Conservation (phyloP, 2,329 filamentous ascomycete genomes). For the Colletotrichum sublineola region DNA sequence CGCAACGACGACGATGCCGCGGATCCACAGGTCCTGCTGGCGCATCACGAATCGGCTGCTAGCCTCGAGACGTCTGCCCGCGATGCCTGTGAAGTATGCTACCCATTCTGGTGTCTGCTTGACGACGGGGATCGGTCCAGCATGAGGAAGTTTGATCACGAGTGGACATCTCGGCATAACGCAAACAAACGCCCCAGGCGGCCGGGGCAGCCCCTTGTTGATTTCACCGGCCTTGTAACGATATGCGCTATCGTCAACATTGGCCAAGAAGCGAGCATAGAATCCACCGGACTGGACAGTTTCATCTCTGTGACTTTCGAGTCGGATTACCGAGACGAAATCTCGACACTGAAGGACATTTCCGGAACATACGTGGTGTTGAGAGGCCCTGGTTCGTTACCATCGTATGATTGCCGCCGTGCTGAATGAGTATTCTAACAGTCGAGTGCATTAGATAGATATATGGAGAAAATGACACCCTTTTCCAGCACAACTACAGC, state of each 20-base stretch:
- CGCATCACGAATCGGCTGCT: conserved; percentile 15
- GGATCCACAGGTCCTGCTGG: neutral
- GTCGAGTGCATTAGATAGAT: neutral
- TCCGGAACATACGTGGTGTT: neutral
- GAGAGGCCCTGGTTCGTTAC: neutral
- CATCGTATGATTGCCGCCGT: too few species aligned
- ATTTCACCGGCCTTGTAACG: conserved; percentile 3
- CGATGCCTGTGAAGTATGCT: conserved; percentile 17
- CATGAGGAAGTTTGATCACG: neutral
- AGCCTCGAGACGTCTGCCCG: conserved; percentile 14
- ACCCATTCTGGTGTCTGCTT: conserved; percentile 23
- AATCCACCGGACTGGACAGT: neutral
- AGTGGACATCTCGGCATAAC: neutral
- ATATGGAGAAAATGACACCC: neutral
- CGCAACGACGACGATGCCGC: neutral
- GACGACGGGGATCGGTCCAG: neutral
- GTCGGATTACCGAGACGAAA: conserved; percentile 11
- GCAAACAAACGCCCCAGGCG: neutral
- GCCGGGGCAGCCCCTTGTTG: neutral
- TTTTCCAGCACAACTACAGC: neutral
- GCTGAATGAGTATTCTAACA: neutral
- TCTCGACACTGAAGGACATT: neutral
- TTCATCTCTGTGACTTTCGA: neutral
- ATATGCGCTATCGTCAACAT: conserved; percentile 14
- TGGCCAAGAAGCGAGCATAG: neutral